Percentiles rank a stretch among this genome's conserved stretches.
phyloP scores from a whole-genome alignment of 208 protist species.

The Leishmania turanica region DNA sequence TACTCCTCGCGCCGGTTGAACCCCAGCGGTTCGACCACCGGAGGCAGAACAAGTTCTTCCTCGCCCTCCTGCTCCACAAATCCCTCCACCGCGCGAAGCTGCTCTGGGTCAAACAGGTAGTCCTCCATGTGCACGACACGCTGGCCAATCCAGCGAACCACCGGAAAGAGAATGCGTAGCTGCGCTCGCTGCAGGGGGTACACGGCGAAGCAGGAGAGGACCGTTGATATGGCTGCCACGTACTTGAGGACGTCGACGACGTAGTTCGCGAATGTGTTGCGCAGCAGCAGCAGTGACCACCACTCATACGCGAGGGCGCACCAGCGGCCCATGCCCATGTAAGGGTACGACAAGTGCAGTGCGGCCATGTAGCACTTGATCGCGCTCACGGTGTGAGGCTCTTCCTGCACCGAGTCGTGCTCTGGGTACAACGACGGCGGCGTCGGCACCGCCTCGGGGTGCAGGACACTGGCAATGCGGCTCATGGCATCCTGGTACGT shows the following conservation, averaged over 20 bases:
- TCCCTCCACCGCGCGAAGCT: conserved; percentile 32
- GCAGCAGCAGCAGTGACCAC: conserved; percentile 25
- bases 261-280: conserved; percentile 16
- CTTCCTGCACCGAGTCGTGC: not conserved
- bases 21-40: conserved; percentile 23
- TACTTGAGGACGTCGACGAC: not conserved
- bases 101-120: conserved; percentile 70
- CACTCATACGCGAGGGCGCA: conserved; percentile 7
- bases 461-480: not conserved
- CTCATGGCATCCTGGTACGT: not conserved
- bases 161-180: conserved; percentile 45
- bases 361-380: conserved; percentile 28
- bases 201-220: conserved; percentile 23
- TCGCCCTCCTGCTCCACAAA: conserved; percentile 39
- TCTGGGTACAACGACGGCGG: not conserved
- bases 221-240: conserved; percentile 8
- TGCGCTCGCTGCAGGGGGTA: conserved; percentile 55
- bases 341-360: conserved; percentile 19
- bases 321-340: conserved; percentile 19
- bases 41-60: conserved; percentile 44
- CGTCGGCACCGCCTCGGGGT: not conserved
- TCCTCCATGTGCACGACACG: conserved; percentile 55
- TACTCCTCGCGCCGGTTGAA: conserved; percentile 53
- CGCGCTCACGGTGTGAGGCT: conserved; percentile 17
- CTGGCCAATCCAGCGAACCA: conserved; percentile 41